phyloP scores from a whole-genome alignment of 1,284 basidiomycete species.

The Porogramme epimiltina region DNA sequence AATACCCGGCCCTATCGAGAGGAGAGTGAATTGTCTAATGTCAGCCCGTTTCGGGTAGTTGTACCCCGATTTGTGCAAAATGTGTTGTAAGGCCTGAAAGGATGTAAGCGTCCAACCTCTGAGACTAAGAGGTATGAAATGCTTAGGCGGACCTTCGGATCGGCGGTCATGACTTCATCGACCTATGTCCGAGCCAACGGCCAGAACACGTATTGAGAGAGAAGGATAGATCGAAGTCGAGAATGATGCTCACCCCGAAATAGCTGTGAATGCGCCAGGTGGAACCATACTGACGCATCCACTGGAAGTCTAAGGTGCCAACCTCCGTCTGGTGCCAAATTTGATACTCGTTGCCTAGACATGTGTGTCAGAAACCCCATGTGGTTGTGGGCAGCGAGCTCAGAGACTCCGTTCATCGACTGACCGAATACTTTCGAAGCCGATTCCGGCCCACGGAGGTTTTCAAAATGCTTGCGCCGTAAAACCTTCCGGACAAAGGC shows the following conservation, averaged over 20 bases:
- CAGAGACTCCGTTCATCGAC: background rate
- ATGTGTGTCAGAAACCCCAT: no score
- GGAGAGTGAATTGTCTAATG: constrained; percentile 1
- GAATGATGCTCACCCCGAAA: constrained; percentile 14
- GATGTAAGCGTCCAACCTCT: background rate
- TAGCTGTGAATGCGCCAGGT: constrained; percentile 21
- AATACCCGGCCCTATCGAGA: constrained; percentile 22
- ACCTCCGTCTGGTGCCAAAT: constrained; percentile 21
- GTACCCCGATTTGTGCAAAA: constrained; percentile 29
- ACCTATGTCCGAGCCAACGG: background rate
- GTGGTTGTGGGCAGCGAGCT: background rate
- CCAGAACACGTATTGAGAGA: no score
- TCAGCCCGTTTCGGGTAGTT: constrained; percentile 22
- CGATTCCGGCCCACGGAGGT: no score
- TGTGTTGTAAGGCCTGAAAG: constrained; percentile 28
- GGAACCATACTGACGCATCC: constrained; percentile 22
- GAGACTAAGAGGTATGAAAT: no score
- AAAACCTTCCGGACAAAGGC: no score
- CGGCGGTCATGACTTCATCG: constrained; percentile 12
- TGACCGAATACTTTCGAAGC: constrained; percentile 5
- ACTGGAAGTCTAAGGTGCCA: constrained; percentile 25
- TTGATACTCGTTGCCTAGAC: constrained; percentile 7
- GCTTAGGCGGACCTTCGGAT: constrained; percentile 9
- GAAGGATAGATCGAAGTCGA: background rate
- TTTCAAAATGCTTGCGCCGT: no score